Percentiles rank a stretch among this genome's conserved stretches.
Conservation (phyloP, 2,329 filamentous ascomycete species). For the Aureobasidium vineae region DNA sequence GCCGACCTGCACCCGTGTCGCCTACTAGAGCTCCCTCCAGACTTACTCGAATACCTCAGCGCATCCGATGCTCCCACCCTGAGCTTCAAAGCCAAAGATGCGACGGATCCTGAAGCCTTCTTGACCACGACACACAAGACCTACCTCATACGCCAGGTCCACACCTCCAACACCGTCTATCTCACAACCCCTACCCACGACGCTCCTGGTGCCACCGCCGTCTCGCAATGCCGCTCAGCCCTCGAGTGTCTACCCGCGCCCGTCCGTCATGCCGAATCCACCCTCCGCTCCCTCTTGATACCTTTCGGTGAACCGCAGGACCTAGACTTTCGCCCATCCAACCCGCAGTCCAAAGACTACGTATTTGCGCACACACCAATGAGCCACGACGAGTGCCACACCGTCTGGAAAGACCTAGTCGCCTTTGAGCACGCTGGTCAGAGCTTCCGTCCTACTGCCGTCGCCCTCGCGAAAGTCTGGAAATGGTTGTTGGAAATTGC, state of each 20-base stretch:
- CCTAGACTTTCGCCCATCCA: constrained; percentile 16
- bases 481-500: constrained; percentile 44
- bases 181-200: constrained; percentile 45
- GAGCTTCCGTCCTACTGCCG: constrained; percentile 41
- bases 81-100: constrained; percentile 42
- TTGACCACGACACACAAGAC: constrained; percentile 59
- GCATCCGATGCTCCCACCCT: constrained; percentile 47
- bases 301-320: constrained; percentile 37
- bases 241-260: constrained; percentile 43
- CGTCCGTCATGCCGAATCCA: constrained; percentile 38
- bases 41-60: constrained; percentile 55
- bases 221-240: constrained; percentile 47
- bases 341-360: constrained; percentile 29
- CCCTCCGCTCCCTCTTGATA: constrained; percentile 42
- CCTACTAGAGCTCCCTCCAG: constrained; percentile 60
- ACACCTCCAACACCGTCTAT: constrained; percentile 63
- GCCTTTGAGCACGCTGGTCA: constrained; percentile 50
- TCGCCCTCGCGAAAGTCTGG: constrained; percentile 52
- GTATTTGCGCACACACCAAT: constrained; percentile 53
- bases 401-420: constrained; percentile 52
- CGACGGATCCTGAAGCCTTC: constrained; percentile 47
- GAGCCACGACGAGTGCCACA: constrained; percentile 52
- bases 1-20: constrained; percentile 55
- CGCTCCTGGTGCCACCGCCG: constrained; percentile 37
- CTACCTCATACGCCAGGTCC: constrained; percentile 62